Conservation (phyloP, 352 stramenopile species). For the Thalassiosira livingstoniorum region DNA sequence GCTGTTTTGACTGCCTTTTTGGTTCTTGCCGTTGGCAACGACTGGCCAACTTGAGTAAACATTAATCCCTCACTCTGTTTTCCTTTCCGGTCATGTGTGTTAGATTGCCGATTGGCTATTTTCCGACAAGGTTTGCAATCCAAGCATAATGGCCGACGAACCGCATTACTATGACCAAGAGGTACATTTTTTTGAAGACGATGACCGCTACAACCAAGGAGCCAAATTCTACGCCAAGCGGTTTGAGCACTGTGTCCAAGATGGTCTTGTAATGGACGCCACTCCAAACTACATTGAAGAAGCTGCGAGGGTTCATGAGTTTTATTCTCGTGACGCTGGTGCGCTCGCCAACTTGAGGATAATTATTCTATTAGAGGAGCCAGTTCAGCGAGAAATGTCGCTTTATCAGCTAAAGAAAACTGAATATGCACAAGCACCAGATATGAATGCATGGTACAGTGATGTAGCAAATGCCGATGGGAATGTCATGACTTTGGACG, state of each 20-base stretch:
- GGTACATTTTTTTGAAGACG: conserved; percentile 44
- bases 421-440: neutral
- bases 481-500: conserved; percentile 33
- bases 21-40: too few species aligned
- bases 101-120: conserved; percentile 47
- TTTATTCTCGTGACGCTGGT: conserved; percentile 17
- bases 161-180: conserved; percentile 45
- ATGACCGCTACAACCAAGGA: conserved; percentile 28
- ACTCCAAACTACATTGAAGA: conserved; percentile 36
- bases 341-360: conserved; percentile 7
- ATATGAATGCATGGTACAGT: conserved; percentile 26
- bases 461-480: conserved; percentile 26
- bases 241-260: conserved; percentile 7
- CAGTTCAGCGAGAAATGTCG: conserved; percentile 34
- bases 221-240: conserved; percentile 45
- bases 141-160: conserved; percentile 29
- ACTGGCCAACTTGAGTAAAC: neutral
- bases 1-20: too few species aligned
- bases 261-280: conserved; percentile 24
- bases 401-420: conserved; percentile 37
- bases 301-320: conserved; percentile 20
- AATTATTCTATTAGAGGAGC: conserved; percentile 38
- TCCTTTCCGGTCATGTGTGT: neutral
- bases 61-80: neutral
- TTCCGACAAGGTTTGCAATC: conserved; percentile 9